Percentiles rank a stretch among this genome's conserved stretches.
Conservation (phyloP, 1,139 yeast genomes). For the Debaryomyces subglobosus region DNA sequence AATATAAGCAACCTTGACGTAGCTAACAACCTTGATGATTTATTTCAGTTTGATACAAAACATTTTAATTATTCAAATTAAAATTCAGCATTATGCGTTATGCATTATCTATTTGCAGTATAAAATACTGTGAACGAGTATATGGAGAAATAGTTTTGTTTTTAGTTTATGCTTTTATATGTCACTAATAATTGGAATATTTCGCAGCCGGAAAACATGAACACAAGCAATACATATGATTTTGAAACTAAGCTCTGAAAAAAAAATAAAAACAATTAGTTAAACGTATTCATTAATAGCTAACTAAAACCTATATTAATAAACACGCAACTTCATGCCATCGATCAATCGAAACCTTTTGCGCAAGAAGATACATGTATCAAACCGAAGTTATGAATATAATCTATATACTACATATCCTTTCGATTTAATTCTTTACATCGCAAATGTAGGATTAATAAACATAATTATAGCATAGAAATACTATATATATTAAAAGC, state of each 20-base stretch:
- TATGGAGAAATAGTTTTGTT: background rate
- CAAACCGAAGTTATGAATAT: background rate
- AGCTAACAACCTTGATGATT: constrained; percentile 20
- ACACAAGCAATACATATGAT: background rate
- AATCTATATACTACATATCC: background rate
- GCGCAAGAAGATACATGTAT: background rate
- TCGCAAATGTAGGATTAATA: constrained; percentile 6
- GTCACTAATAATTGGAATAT: background rate
- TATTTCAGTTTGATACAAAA: constrained; percentile 11
- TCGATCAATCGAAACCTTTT: background rate
- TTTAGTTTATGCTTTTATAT: background rate
- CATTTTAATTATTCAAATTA: background rate
- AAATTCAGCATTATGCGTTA: background rate
- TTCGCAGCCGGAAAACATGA: background rate
- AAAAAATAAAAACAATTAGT: too few relatives aligned
- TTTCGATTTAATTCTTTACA: constrained; percentile 1
- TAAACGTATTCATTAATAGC: too few relatives aligned
- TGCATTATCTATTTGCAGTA: background rate
- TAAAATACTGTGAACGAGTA: background rate
- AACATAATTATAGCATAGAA: constrained; percentile 4
- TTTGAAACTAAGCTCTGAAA: too few relatives aligned
- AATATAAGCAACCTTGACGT: constrained; percentile 16
- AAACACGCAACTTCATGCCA: background rate
- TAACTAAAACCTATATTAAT: background rate
- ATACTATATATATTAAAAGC: constrained; percentile 2